These are phyloP conservation scores for Jimgerdemannia flammicorona DNA, from an alignment of 192 early-diverging fungal genomes.

Conservation along the genomic window DNA sequence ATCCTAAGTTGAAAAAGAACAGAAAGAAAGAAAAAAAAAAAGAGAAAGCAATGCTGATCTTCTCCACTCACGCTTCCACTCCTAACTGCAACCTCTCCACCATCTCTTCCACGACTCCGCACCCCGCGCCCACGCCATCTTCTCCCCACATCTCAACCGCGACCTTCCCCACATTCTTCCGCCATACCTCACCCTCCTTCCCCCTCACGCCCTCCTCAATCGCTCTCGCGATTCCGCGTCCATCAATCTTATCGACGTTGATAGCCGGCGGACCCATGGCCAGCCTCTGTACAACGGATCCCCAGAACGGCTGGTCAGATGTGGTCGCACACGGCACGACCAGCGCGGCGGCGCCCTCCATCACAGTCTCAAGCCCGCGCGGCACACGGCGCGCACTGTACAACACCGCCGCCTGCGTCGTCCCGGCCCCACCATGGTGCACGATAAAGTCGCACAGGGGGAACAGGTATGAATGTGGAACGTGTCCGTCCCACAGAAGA, in stretches of 20 bases:
- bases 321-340: background rate
- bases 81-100: background rate
- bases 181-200: background rate
- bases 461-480: background rate
- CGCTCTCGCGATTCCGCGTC: background rate
- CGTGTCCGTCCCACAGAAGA: background rate
- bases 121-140: background rate
- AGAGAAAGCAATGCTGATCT: background rate
- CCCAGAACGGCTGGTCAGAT: constrained; percentile 1
- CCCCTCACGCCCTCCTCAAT: background rate
- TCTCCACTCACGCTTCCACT: background rate
- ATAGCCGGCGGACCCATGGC: background rate
- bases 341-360: background rate
- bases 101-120: background rate
- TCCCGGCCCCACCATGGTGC: constrained; percentile 1
- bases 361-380: background rate
- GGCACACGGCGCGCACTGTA: background rate
- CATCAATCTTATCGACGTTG: background rate
- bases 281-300: background rate
- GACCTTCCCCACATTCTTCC: background rate
- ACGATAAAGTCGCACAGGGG: background rate
- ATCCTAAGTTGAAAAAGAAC: background rate
- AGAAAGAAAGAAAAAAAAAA: background rate
- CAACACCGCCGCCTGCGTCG: background rate
- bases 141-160: background rate